Conservation (phyloP, 23 red algal species). For the Gracilariopsis chorda region DNA sequence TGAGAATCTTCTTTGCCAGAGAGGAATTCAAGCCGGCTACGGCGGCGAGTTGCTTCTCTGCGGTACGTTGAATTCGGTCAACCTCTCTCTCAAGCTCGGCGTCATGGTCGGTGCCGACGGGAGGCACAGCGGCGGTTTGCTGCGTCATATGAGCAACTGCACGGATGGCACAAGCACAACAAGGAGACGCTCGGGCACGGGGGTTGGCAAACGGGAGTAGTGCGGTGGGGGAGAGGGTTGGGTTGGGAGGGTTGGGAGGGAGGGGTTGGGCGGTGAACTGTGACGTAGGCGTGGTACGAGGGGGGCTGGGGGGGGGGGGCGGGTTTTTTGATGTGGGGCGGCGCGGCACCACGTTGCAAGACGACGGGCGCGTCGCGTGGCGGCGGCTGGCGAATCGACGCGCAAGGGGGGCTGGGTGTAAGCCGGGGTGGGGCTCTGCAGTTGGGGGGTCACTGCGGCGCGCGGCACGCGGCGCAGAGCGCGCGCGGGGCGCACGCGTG, state of each 20-base stretch:
- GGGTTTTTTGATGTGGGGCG: not conserved
- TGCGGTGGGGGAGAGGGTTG: not conserved
- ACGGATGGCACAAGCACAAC: not conserved
- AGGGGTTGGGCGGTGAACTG: not conserved
- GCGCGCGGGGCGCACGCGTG: not conserved
- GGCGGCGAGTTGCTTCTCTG: constrained; percentile 36
- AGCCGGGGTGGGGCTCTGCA: not conserved
- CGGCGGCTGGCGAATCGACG: not conserved
- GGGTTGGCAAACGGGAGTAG: not conserved
- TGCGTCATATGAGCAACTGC: not conserved
- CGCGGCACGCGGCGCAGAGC: not conserved
- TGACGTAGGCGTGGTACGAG: not conserved
- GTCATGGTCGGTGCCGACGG: not conserved
- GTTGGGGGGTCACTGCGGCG: not conserved
- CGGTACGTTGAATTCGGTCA: constrained; percentile 49
- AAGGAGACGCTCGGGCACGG: not conserved
- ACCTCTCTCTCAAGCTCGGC: constrained; percentile 30
- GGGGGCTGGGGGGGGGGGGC: not conserved
- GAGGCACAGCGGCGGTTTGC: not conserved
- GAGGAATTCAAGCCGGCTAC: constrained; percentile 33
- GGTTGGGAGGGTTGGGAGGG: not conserved
- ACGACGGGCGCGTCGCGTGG: not conserved
- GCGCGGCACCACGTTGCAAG: not conserved
- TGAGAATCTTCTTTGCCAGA: constrained; percentile 48
- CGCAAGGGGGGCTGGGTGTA: not conserved